These are phyloP conservation scores for Colletotrichum sp. DNA, from an alignment of 2,329 filamentous ascomycete genomes.

Conservation along the genomic window DNA sequence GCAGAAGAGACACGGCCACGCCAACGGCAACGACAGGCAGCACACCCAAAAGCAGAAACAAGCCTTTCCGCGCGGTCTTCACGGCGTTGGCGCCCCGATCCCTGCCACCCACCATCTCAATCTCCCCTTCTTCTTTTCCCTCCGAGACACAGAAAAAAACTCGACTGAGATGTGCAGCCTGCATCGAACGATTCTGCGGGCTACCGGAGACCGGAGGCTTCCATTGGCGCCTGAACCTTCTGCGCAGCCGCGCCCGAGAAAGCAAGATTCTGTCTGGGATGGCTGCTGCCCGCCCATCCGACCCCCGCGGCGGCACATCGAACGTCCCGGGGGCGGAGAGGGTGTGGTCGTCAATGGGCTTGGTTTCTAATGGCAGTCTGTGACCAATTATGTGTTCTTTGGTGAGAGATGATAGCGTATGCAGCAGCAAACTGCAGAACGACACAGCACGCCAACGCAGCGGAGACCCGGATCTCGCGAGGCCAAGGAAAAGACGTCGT, in stretches of 20 bases:
- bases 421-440: not conserved
- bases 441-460: not conserved
- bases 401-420: not conserved
- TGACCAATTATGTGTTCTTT: not conserved
- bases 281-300: not conserved
- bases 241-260: not conserved
- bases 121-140: not conserved
- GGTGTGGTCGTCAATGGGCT: conserved; percentile 10
- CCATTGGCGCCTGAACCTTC: not conserved
- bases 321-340: not conserved
- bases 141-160: not conserved
- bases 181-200: conserved; percentile 21
- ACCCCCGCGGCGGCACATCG: not conserved
- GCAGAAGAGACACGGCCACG: not conserved
- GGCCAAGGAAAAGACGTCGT: not conserved
- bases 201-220: not conserved
- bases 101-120: not conserved
- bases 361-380: not conserved
- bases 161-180: conserved; percentile 9
- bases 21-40: not conserved
- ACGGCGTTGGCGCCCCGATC: not conserved
- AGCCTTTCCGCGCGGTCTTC: not conserved
- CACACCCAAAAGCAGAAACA: not conserved
- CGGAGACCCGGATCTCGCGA: not conserved
- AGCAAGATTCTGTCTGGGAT: not conserved